phyloP scores from a whole-genome alignment of 306 rosid genomes.

The Trifolium subterraneum region DNA sequence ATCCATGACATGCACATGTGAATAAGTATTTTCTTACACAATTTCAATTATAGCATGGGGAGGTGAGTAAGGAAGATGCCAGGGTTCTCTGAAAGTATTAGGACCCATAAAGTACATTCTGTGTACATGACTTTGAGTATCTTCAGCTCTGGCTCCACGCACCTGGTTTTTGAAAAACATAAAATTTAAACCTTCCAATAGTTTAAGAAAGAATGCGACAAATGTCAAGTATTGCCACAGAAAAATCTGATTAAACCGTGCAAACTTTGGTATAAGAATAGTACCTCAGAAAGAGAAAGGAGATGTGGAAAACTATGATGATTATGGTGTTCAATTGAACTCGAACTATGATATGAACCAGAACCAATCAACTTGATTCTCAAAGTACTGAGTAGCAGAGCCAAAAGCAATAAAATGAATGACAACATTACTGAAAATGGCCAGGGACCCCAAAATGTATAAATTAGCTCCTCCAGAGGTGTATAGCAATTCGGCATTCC shows the following conservation, averaged over 20 bases:
- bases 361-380: constrained; percentile 82
- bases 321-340: constrained; percentile 73
- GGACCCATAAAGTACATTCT: constrained; percentile 99
- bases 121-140: constrained; percentile 94
- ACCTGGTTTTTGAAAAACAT: constrained; percentile 57
- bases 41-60: constrained; percentile 94
- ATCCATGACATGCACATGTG: constrained; percentile 29
- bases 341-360: constrained; percentile 64
- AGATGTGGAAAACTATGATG: constrained; percentile 79
- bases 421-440: constrained; percentile 76
- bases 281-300: constrained; percentile 96
- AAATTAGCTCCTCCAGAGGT: constrained; percentile 92
- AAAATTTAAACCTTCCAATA: constrained; percentile 31
- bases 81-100: constrained; percentile 95
- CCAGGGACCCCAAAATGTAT: constrained; percentile 95
- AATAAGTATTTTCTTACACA: constrained; percentile 74
- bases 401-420: constrained; percentile 71
- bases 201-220: constrained; percentile 5
- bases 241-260: constrained; percentile 36
- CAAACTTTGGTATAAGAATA: constrained; percentile 31
- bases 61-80: constrained; percentile 99
- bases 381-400: constrained; percentile 71
- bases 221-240: constrained; percentile 30
- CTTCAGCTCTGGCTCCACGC: constrained; percentile 88
- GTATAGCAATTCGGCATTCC: constrained; percentile 96